Percentiles rank a stretch among this genome's conserved stretches.
phyloP scores from a whole-genome alignment of 495 filamentous ascomycete species.

The Evansstolkia leycettana region DNA sequence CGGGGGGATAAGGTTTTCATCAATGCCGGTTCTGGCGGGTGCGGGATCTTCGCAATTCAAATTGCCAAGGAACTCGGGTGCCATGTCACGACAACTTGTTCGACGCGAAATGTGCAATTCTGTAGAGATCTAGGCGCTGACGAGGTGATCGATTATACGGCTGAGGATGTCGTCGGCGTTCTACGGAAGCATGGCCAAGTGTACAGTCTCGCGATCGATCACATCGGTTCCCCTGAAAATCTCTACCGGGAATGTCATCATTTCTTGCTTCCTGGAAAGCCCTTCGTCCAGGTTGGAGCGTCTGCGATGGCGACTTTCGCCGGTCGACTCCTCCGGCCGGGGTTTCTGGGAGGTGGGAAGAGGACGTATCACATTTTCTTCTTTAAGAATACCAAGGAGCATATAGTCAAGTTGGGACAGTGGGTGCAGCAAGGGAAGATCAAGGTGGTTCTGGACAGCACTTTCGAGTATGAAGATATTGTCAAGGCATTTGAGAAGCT shows the following conservation, averaged over 20 bases:
- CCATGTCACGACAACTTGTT: constrained; percentile 49
- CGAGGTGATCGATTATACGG: constrained; percentile 58
- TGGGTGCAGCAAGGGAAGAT: constrained; percentile 53
- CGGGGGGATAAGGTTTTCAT: constrained; percentile 48
- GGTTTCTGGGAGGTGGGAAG: constrained; percentile 53
- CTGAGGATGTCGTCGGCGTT: constrained; percentile 31
- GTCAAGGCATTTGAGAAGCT: constrained; percentile 52
- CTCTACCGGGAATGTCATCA: constrained; percentile 44
- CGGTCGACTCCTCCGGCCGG: constrained; percentile 30
- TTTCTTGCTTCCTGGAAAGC: constrained; percentile 39
- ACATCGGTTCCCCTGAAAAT: constrained; percentile 37
- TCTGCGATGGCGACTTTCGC: constrained; percentile 13
- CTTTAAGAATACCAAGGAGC: constrained; percentile 25
- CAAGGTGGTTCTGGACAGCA: constrained; percentile 45
- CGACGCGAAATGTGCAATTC: constrained; percentile 42
- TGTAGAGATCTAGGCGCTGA: constrained; percentile 51
- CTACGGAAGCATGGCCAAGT: constrained; percentile 36
- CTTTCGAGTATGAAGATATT: constrained; percentile 48
- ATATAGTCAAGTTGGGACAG: constrained; percentile 41
- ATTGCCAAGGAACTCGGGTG: constrained; percentile 55
- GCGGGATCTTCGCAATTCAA: constrained; percentile 50
- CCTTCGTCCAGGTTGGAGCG: constrained; percentile 47
- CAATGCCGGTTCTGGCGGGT: constrained; percentile 55
- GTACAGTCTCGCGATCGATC: constrained; percentile 50
- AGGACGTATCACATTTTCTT: constrained; percentile 36